Conservation (phyloP, 192 early-diverging fungal species). For the Piromyces finnis region DNA sequence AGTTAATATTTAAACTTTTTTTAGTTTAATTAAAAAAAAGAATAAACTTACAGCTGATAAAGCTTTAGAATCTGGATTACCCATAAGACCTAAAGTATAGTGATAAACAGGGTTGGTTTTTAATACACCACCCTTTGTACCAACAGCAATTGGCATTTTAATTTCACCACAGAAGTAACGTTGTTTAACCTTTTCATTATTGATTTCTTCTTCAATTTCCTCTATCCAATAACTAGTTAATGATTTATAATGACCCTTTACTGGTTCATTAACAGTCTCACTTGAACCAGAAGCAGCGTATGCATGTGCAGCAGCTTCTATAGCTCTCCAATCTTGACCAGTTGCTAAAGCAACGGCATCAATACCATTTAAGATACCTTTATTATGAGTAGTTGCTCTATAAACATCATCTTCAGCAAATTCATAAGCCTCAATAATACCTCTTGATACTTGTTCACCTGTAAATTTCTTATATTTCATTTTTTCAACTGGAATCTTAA, state of each 20-base stretch:
- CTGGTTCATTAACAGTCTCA: neutral
- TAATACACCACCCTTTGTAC: constrained; percentile 55
- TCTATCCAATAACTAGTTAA: constrained; percentile 61
- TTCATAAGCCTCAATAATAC: constrained; percentile 47
- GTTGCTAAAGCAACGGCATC: constrained; percentile 58
- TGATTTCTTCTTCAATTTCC: constrained; percentile 14
- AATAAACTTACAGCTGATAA: constrained; percentile 24
- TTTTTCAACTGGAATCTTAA: constrained; percentile 34
- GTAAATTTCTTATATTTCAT: constrained; percentile 45
- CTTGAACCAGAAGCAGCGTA: constrained; percentile 24
- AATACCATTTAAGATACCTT: constrained; percentile 69
- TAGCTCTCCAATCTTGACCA: constrained; percentile 62
- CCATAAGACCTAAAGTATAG: constrained; percentile 46
- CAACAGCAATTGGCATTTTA: constrained; percentile 48
- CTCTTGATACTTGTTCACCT: constrained; percentile 38
- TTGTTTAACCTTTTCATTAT: constrained; percentile 2
- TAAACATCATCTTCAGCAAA: constrained; percentile 52
- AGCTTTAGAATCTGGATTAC: constrained; percentile 36
- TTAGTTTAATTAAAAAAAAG: too few species aligned
- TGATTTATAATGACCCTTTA: constrained; percentile 26
- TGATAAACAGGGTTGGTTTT: constrained; percentile 51
- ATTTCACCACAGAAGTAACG: constrained; percentile 41
- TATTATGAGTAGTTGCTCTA: constrained; percentile 58
- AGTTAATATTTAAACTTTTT: too few species aligned
- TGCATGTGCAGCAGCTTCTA: constrained; percentile 52